Base-by-base conservation (phyloP, 2,329 filamentous ascomycete species). In the Fusarium sp. region DNA sequence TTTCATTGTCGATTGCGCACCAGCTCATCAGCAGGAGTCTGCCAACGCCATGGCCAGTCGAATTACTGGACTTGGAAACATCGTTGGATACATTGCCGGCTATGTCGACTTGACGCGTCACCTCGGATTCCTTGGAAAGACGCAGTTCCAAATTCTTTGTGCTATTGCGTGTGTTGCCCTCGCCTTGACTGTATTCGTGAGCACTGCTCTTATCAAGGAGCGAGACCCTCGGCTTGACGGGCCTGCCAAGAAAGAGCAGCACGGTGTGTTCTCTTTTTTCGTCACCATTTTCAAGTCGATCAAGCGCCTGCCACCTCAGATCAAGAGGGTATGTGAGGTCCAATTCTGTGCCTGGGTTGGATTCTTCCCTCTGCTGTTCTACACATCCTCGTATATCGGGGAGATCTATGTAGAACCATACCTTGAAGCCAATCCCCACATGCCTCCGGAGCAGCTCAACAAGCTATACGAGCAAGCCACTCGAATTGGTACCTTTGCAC, bases 1-100 rank as follows among this genome's bases (percentile, higher is more conserved):
- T 26, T 97, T 97, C 77, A 97, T 98, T 56, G 92, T 97, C 26
- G 95, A 98, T 76, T 95, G 94, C 75, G 92, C 93, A 1, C 96
- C 96, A 0, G 88, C 92, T 2, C 94, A 97, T 75, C 95, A 98
- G 78, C 95, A 98, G 81, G 94, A 97, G 79, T 86, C 91, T 37
- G 95, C 94, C 56, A 98, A 98, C 80, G 91, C 95, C 40, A 97
- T 97, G 94, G 93, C 95, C 20, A 94, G 93, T 75, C 89, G 95
- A 52, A 87, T 95, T 59, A 91, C 90, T 12, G 95, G 95, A 26
- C 82, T 97, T 45, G 96, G 95, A 33, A 97, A 97, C 77, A 97
- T 98, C 56, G 79, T 95, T 33, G 94, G 94, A 37, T 98, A 96
- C 77, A 84, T 97, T 23, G 93, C 93, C 56, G 95, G 95, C 37